phyloP scores from a whole-genome alignment of 1,139 yeast genomes.

The Pichia sp. region DNA sequence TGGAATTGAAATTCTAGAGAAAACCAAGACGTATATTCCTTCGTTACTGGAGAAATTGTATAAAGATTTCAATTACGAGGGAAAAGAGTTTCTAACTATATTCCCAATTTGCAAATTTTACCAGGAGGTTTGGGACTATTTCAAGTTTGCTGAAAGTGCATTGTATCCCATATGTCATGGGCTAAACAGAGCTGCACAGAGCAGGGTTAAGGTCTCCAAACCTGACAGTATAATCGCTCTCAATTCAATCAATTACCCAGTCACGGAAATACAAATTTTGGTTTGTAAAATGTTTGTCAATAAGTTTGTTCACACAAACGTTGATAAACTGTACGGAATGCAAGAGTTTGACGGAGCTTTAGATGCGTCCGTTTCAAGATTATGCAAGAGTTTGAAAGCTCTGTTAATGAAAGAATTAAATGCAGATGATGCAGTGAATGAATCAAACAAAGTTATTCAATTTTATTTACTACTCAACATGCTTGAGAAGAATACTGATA shows the following conservation, averaged over 20 bases:
- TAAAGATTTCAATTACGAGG: not conserved
- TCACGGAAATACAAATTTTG: not conserved
- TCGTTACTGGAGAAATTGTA: not conserved
- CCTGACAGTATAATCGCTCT: not conserved
- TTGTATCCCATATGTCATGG: constrained; percentile 7
- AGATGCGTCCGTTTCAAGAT: not conserved
- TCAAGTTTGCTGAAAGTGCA: not conserved
- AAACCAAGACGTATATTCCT: not conserved
- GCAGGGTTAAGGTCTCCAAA: not conserved
- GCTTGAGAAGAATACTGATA: not conserved
- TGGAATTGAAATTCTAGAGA: not conserved
- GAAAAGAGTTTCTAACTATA: too few relatives aligned
- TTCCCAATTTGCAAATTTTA: constrained; percentile 1
- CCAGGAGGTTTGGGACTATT: not conserved
- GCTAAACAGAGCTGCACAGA: not conserved
- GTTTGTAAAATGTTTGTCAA: not conserved
- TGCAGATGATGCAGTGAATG: not conserved
- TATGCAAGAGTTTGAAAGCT: constrained; percentile 2
- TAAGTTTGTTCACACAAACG: not conserved
- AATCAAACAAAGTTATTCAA: not conserved
- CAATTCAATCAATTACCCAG: not conserved
- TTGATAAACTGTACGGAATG: constrained; percentile 1
- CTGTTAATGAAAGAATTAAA: not conserved
- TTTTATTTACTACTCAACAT: not conserved
- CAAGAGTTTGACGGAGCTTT: not conserved